Base-by-base conservation (phyloP, 805 yeast species). In the Groenewaldozyma salmanticensis region DNA sequence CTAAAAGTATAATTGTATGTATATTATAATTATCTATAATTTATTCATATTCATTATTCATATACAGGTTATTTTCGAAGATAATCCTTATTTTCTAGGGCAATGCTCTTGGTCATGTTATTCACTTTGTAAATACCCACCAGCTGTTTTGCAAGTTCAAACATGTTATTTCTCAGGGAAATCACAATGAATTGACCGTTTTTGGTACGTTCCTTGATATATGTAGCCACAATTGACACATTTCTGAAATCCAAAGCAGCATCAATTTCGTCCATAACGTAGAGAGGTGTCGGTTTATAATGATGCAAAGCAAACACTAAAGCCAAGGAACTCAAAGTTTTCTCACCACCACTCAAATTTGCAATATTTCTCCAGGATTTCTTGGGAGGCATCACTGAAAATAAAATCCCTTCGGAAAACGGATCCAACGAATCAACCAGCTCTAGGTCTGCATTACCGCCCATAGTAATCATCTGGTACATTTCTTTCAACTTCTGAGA, bases 381-480 rank as follows among this genome's bases (percentile, higher is more conserved):
- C 65, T 87, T 90, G 0, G 99, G 99, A 1, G 99, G 99, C 98
- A 92, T 92, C 4, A 92, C 98, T 60, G 95, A 83, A 61, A 92
- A 92, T 33, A 88, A 66, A 31, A 92, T 88, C 24, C 99, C 99
- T 63, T 92, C 98, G 1, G 95, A 78, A 55, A 92, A 92, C n/a
- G 98, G 98, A 62, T 92, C 97, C 57, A 90, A 71, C 46, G 94
- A 81, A 57, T 92, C 98, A 16, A 87, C 96, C 35, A 90, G 70
- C 59, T 92, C 99, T 27, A 92, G 69, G 59, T 92, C 98, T 0
- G 99, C 99, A 65, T 90, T 92, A 27, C 99, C 99, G 21, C 98
- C 98, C 94, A 90, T 87, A 1, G 98, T 92, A 46, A 92, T 92
- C 94, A 92, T 84, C 56, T 88, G 94, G 55, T 92, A 92, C 97